phyloP scores from a whole-genome alignment of 495 filamentous ascomycete genomes.

The Podospora sp. region DNA sequence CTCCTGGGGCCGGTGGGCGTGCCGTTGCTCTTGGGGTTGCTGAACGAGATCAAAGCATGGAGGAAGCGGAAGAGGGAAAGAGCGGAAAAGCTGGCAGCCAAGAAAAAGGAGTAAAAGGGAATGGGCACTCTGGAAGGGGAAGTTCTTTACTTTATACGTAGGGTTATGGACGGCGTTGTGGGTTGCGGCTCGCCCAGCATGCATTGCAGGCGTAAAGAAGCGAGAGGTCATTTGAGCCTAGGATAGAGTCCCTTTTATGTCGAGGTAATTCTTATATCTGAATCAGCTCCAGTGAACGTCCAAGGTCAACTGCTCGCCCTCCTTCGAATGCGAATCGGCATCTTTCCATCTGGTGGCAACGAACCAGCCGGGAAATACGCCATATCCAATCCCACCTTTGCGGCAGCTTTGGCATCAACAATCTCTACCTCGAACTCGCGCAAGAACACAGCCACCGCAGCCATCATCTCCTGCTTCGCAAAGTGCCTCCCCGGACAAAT shows the following conservation, averaged over 20 bases:
- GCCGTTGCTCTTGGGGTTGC: conserved; percentile 75
- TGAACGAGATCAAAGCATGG: conserved; percentile 76
- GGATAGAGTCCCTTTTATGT: background rate
- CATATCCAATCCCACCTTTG: conserved; percentile 22
- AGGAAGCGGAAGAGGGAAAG: conserved; percentile 45
- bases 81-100: conserved; percentile 29
- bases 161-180: background rate
- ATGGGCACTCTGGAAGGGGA: background rate
- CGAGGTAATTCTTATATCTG: background rate
- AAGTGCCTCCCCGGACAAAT: conserved; percentile 49
- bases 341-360: conserved; percentile 27
- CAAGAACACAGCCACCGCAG: conserved; percentile 39
- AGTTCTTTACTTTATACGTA: background rate
- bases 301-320: background rate
- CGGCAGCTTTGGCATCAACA: conserved; percentile 15
- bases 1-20: conserved; percentile 90
- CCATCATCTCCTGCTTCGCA: conserved; percentile 43
- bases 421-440: conserved; percentile 32
- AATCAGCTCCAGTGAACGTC: background rate
- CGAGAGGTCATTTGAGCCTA: background rate
- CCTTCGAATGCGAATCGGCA: conserved; percentile 31
- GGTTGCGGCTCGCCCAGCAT: background rate
- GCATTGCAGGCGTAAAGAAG: background rate
- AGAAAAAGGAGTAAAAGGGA: conserved; percentile 34
- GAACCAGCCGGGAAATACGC: conserved; percentile 28